Percentiles rank a stretch among this genome's conserved stretches.
Evolutionary conservation across 441 rosid species (phyloP).

Genomic region (Aquilaria agallochum): DNA sequence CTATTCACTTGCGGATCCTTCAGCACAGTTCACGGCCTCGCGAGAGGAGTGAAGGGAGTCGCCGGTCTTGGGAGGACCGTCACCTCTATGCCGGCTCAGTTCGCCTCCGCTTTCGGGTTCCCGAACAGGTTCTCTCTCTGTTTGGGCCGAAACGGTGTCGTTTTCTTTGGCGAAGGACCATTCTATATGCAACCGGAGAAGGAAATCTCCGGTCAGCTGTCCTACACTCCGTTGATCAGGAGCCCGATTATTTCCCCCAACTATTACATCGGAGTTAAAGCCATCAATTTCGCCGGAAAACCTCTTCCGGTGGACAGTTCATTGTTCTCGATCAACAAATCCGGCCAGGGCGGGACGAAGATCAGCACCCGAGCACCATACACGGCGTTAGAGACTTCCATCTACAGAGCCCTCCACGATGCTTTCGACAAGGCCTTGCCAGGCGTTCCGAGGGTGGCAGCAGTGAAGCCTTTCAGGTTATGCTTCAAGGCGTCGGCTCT

Average conservation of each 20-base stretch:
- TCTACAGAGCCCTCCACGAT: constrained; percentile 12
- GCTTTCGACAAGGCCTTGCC: constrained; percentile 13
- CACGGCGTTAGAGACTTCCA: constrained; percentile 13
- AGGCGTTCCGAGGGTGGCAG: constrained; percentile 2
- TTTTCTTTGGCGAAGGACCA: constrained; percentile 57
- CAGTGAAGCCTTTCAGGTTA: constrained; percentile 19
- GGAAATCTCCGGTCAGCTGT: constrained; percentile 28
- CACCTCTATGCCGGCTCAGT: constrained; percentile 41
- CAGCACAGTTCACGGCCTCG: constrained; percentile 41
- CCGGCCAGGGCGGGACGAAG: constrained; percentile 13
- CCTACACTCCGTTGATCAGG: constrained; percentile 45
- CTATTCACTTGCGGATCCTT: constrained; percentile 41
- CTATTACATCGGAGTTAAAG: constrained; percentile 52
- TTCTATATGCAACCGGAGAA: constrained; percentile 50
- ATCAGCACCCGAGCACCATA: constrained; percentile 22
- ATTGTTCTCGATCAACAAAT: constrained; percentile 32
- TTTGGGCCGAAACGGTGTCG: constrained; percentile 34
- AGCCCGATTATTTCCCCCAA: constrained; percentile 66
- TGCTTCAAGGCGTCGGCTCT: constrained; percentile 16
- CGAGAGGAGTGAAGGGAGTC: constrained; percentile 48
- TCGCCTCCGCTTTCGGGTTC: constrained; percentile 51
- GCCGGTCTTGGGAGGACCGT: constrained; percentile 55
- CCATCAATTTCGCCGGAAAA: constrained; percentile 29
- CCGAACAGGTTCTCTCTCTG: constrained; percentile 49
- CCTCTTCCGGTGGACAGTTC: constrained; percentile 36